Evolutionary conservation across 1,284 basidiomycete species (phyloP).

Genomic region (Rhodotorula sp.): DNA sequence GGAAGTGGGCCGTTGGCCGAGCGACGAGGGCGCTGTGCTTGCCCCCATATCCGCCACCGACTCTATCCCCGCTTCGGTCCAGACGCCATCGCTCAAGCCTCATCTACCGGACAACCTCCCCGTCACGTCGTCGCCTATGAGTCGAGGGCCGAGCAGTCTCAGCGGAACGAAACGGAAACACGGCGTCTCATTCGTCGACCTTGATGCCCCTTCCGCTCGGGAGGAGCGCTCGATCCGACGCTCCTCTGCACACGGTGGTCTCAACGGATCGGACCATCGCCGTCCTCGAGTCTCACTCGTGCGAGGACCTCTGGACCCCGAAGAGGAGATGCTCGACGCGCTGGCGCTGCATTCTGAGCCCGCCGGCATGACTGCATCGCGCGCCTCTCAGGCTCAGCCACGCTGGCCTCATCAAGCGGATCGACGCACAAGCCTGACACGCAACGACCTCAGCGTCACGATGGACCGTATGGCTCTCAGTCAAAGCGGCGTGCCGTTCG

Average conservation of each 20-base stretch:
- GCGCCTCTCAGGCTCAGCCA: not conserved
- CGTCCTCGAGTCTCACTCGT: not conserved
- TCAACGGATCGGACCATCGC: not conserved
- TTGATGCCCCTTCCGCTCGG: not conserved
- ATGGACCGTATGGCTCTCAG: conserved; percentile 64
- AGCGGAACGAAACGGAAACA: conserved; percentile 18
- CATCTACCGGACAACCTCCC: no score
- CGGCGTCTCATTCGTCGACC: not conserved
- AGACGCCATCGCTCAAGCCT: no score
- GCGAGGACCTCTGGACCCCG: not conserved
- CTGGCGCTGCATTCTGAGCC: not conserved
- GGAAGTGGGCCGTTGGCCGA: not conserved
- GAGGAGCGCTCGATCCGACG: not conserved
- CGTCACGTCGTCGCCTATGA: not conserved
- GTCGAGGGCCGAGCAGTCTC: not conserved
- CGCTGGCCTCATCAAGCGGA: conserved; percentile 3
- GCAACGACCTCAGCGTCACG: conserved; percentile 62
- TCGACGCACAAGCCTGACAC: conserved; percentile 22
- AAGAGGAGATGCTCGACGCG: conserved; percentile 5
- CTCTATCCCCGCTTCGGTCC: no score
- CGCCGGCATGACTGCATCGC: not conserved
- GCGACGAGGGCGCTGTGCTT: no score
- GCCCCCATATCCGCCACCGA: no score
- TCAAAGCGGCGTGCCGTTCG: conserved; percentile 12
- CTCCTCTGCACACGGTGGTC: not conserved